Base-by-base conservation (phyloP, 163 green algal species). In the Chloromonas sp. region DNA sequence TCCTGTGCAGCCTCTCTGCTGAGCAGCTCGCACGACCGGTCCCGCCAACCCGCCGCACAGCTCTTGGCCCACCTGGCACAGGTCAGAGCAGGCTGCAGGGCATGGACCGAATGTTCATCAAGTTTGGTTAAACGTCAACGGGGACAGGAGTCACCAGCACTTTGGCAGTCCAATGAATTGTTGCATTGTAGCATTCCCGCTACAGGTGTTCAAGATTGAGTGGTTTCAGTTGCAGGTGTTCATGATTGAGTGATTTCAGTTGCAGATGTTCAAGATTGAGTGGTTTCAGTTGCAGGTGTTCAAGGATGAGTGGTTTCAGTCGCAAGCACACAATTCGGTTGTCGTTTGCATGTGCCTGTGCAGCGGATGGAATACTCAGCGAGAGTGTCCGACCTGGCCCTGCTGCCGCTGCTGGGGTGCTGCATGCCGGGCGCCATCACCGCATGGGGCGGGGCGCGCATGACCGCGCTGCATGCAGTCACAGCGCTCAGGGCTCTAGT, bases 21-120 rank as follows among this genome's bases (percentile, higher is more conserved):
- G 79, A 14, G 74, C 5, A 87, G 81, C 2, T 70, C 82, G 1
- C 90, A 93, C 81, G 89, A 90, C 59, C 86, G 90, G 66, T 88
- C 86, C 82, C 84, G 81, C 3, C 86, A 90, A 71, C 88, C 89
- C 1, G 86, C 90, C 1, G 81, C 85, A 60, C 85, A 90, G 82
- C 82, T 93, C 76, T 84, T 93, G 70, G 60, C 76, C n/a, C 62
- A 77, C 15, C 61, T 91, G 15, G 80, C 86, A 1, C 14, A 60
- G 14, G 81, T 84, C 36, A 66, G 61, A 58, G 14, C 76, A 81
- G 58, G 14, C 14, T 2, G 76, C 76, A 81, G 3, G 14, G 15
- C 14, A 81, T 13, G 15, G 76, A 36, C 36, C 36, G 36, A 36
- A 36, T 36, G 36, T 36, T 36, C 36, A 36, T 36, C 36, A 36